Percentiles rank a stretch among this genome's conserved stretches.
Evolutionary conservation across 2,329 filamentous ascomycete species (phyloP).

Genomic region (Alternaria sp.): DNA sequence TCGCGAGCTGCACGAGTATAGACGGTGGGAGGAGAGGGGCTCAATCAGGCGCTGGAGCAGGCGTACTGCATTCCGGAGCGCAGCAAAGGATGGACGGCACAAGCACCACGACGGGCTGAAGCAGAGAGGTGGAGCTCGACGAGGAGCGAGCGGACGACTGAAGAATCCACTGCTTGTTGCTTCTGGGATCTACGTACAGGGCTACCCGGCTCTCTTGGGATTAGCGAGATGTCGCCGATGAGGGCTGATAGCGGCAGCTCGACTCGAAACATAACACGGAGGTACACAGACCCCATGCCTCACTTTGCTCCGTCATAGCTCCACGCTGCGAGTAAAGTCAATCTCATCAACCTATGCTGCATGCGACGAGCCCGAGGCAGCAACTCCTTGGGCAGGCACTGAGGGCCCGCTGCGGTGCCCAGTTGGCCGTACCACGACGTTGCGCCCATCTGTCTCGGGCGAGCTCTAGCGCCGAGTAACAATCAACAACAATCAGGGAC

Average conservation of each 20-base stretch:
- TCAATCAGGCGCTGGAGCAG: conserved; percentile 25
- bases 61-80: conserved; percentile 31
- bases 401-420: conserved; percentile 26
- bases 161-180: conserved; percentile 42
- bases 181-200: conserved; percentile 42
- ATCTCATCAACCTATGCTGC: not conserved
- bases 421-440: conserved; percentile 26
- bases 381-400: not conserved
- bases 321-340: conserved; percentile 11
- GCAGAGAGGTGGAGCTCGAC: conserved; percentile 37
- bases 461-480: conserved; percentile 33
- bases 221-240: conserved; percentile 44
- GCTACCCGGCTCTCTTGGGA: conserved; percentile 35
- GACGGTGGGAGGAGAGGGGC: conserved; percentile 27
- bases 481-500: conserved; percentile 38
- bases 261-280: conserved; percentile 40
- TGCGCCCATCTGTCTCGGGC: conserved; percentile 15
- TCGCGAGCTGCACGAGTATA: conserved; percentile 29
- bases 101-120: conserved; percentile 36
- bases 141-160: conserved; percentile 38
- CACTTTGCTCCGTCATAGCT: conserved; percentile 31
- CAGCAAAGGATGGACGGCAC: conserved; percentile 26
- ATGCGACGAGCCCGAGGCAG: conserved; percentile 6
- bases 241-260: conserved; percentile 42
- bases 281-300: conserved; percentile 39